These are phyloP conservation scores for Chlamydomonas sp. DNA, from an alignment of 139 green algal genomes.

Conservation along the genomic window DNA sequence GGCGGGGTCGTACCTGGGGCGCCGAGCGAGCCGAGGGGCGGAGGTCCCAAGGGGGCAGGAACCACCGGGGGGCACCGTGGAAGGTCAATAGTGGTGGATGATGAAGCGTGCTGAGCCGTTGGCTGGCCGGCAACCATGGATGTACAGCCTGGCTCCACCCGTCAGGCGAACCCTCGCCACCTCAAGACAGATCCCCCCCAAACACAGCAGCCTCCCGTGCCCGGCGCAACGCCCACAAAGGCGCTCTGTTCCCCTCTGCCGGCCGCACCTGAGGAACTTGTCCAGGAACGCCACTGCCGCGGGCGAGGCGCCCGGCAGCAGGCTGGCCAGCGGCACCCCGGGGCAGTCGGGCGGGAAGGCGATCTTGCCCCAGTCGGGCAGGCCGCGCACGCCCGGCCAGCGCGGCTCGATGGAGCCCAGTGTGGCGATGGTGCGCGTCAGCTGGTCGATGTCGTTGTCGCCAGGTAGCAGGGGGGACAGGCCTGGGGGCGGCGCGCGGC, in stretches of 20 bases:
- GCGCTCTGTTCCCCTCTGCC: not conserved
- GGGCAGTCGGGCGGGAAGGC: conserved; percentile 24
- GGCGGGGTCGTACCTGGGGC: conserved; percentile 35
- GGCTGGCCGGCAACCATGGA: no score
- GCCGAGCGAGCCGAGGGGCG: not conserved
- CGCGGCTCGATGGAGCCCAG: conserved; percentile 47
- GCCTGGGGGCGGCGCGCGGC: conserved; percentile 2
- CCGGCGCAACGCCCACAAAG: not conserved
- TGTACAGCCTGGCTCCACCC: no score
- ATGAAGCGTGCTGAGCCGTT: no score
- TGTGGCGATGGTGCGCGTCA: conserved; percentile 39
- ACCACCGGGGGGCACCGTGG: not conserved
- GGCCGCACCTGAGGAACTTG: conserved; percentile 23
- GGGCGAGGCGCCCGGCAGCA: conserved; percentile 22
- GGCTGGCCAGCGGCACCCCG: not conserved
- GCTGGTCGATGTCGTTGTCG: conserved; percentile 63
- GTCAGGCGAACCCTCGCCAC: no score
- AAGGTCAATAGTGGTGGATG: no score
- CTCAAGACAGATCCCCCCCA: not conserved
- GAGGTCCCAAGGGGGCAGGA: not conserved
- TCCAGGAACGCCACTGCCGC: conserved; percentile 23
- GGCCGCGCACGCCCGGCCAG: conserved; percentile 44
- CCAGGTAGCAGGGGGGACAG: conserved; percentile 49
- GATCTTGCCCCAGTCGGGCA: conserved; percentile 47
- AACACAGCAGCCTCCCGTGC: not conserved